Evolutionary conservation across 2,329 filamentous ascomycete genomes (phyloP), one percentile per base, ranked within the genome.

Genomic region (Claviceps cyperi): DNA sequence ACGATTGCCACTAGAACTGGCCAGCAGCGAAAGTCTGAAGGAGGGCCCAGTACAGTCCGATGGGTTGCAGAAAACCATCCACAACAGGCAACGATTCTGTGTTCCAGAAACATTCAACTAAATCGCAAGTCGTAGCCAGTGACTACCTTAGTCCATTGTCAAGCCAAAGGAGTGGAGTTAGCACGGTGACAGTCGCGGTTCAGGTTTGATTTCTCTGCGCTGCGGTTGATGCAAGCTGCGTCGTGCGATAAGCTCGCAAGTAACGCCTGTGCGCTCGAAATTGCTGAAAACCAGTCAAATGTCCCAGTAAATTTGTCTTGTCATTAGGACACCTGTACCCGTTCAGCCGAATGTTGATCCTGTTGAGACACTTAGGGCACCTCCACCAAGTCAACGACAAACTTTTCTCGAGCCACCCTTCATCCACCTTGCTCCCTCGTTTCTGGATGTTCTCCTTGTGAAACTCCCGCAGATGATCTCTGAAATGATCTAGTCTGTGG

Each of bases 371-470:
- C 52, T 71, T 70, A 47, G 67, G 65, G 61, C 76, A 80, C 37
- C 76, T 69, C 74, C 74, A 80, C 74, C 74, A 78, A 2, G 56
- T 61, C 2, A 52, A 52, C 21, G 66, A 60, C 35, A 71, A 57
- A 48, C 71, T 66, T 45, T 59, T 62, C 9, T 65, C 58, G 44
- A 68, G 57, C 69, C 68, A 72, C 53, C 63, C 64, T 38, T 64
- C 62, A 40, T 61, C 59, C 50, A 62, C 54, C 47, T 60, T 56
- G 21, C 60, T 60, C 28, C 70, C 69, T 17, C 73, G 70, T 64
- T 73, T 73, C 55, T 67, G 64, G 36, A 77, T 68, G 52, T 78
- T 74, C 57, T 80, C 77, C 50, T 66, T 66, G 65, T 80, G 77
- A 53, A 66, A 76, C 44, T 75, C 70, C 35, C 77, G 70, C 38